These are phyloP conservation scores for Paramecium sonneborni DNA, from an alignment of 73 alveolate species.

Conservation along the genomic window DNA sequence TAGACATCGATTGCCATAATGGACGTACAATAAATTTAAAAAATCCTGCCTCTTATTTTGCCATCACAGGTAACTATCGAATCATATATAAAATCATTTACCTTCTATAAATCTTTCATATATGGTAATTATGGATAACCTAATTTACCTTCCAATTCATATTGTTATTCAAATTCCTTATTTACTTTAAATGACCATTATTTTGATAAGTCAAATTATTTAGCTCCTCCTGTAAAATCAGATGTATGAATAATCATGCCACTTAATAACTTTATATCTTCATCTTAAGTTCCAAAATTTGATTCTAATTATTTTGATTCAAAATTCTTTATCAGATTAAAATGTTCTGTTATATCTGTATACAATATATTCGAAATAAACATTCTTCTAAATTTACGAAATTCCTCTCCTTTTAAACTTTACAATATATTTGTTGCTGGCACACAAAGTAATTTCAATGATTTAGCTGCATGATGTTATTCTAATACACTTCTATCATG, in stretches of 20 bases:
- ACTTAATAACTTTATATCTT: conserved; percentile 46
- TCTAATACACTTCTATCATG: conserved; percentile 91
- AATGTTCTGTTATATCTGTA: conserved; percentile 69
- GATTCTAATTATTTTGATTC: neutral
- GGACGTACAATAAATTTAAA: conserved; percentile 59
- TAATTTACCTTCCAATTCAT: conserved; percentile 40
- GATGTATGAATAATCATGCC: conserved; percentile 64
- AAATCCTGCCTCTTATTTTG: conserved; percentile 57
- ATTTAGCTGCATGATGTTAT: conserved; percentile 85
- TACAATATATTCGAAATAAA: conserved; percentile 77
- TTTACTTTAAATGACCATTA: conserved; percentile 54
- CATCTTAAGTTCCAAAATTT: conserved; percentile 18
- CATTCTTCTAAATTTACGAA: conserved; percentile 68
- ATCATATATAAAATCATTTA: neutral
- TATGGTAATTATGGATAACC: conserved; percentile 50
- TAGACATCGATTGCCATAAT: conserved; percentile 44
- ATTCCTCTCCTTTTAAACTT: conserved; percentile 69
- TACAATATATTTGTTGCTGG: conserved; percentile 70
- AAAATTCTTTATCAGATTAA: conserved; percentile 45
- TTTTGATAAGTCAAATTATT: conserved; percentile 46
- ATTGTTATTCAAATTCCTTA: conserved; percentile 47
- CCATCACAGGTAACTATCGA: conserved; percentile 18
- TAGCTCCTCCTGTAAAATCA: conserved; percentile 53
- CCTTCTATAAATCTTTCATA: conserved; percentile 44
- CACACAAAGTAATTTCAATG: conserved; percentile 75